These are phyloP conservation scores for Fusarium secorum DNA, from an alignment of 2,329 filamentous ascomycete genomes.

Conservation along the genomic window DNA sequence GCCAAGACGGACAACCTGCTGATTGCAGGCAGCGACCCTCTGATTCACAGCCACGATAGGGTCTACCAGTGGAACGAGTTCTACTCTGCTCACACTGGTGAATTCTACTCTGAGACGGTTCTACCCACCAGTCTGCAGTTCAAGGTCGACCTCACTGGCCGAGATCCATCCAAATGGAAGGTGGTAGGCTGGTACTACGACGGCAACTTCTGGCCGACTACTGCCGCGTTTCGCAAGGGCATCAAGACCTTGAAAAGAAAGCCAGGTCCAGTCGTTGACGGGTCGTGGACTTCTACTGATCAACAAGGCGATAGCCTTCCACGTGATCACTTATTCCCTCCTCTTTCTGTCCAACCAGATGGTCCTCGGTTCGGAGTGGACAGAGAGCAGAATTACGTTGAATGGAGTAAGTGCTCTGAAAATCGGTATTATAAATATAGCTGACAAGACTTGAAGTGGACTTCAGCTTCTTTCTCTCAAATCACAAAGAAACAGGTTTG, in stretches of 20 bases:
- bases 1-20: slow-evolving; percentile 6
- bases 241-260: neutral
- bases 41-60: slow-evolving; percentile 51
- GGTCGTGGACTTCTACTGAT: slow-evolving; percentile 16
- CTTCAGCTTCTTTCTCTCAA: slow-evolving; percentile 58
- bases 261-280: slow-evolving; percentile 16
- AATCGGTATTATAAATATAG: fast-evolving
- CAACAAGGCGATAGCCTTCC: slow-evolving; percentile 6
- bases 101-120: slow-evolving; percentile 52
- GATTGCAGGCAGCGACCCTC: slow-evolving; percentile 30
- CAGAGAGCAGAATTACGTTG: slow-evolving; percentile 18
- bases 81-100: slow-evolving; percentile 46
- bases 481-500: slow-evolving; percentile 58
- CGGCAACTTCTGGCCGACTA: slow-evolving; percentile 59
- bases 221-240: slow-evolving; percentile 46
- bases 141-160: slow-evolving; percentile 57
- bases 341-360: slow-evolving; percentile 13
- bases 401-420: slow-evolving; percentile 17
- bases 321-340: slow-evolving; percentile 3
- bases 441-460: slow-evolving; percentile 45
- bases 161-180: slow-evolving; percentile 59
- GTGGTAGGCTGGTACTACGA: slow-evolving; percentile 63
- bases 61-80: slow-evolving; percentile 59
- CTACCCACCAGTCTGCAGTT: slow-evolving; percentile 56
- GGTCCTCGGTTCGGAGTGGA: slow-evolving; percentile 16